These are phyloP conservation scores for Trichoderma gamsii DNA, from an alignment of 495 filamentous ascomycete genomes.

Conservation along the genomic window DNA sequence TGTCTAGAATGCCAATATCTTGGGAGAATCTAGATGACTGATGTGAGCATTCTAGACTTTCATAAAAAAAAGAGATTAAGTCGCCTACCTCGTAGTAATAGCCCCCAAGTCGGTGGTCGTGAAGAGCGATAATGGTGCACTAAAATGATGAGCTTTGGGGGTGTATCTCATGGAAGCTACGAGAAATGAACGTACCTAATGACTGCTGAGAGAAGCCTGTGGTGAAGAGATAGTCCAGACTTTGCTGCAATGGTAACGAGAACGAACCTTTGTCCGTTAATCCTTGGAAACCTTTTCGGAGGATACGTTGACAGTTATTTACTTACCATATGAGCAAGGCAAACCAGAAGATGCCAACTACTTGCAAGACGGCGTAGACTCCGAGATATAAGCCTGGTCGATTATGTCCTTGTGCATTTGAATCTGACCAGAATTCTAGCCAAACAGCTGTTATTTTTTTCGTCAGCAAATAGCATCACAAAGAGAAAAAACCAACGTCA, in stretches of 20 bases:
- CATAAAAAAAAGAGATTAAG: not conserved
- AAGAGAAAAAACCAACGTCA: not conserved
- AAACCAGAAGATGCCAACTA: slow-evolving; percentile 16
- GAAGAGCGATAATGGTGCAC: slow-evolving; percentile 30
- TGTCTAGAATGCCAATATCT: slow-evolving; percentile 38
- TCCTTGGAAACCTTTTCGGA: not conserved
- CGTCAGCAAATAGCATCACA: not conserved
- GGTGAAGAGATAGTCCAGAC: slow-evolving; percentile 21
- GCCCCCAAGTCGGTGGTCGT: slow-evolving; percentile 33
- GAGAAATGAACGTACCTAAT: slow-evolving; percentile 8
- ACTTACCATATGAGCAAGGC: slow-evolving; percentile 14
- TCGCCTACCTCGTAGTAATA: slow-evolving; percentile 26
- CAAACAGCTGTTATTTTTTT: slow-evolving; percentile 27
- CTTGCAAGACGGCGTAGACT: slow-evolving; percentile 29
- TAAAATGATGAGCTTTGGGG: not conserved
- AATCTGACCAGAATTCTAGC: slow-evolving; percentile 32
- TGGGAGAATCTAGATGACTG: slow-evolving; percentile 29
- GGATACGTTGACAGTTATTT: not conserved
- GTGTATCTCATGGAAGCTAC: not conserved
- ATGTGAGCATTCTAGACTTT: not conserved
- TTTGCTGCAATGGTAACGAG: slow-evolving; percentile 10
- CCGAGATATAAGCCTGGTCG: slow-evolving; percentile 26
- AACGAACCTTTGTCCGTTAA: slow-evolving; percentile 3
- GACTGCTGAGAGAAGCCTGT: slow-evolving; percentile 18
- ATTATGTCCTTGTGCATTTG: slow-evolving; percentile 17